These are phyloP conservation scores for Spongospora subterranea DNA, from an alignment of 208 protist genomes.

Conservation along the genomic window DNA sequence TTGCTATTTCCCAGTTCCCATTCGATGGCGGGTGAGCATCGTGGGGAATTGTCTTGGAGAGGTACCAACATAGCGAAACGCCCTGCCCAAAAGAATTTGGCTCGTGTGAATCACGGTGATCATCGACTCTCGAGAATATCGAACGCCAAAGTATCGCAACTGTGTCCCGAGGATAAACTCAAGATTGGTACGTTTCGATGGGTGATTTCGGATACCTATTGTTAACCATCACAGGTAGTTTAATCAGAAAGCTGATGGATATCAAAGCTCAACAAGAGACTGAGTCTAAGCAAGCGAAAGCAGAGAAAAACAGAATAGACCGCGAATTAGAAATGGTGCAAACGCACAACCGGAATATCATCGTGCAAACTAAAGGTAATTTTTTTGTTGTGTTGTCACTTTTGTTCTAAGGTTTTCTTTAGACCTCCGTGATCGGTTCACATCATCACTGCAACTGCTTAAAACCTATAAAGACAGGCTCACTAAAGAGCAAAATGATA, in stretches of 20 bases:
- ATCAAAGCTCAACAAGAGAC: neutral
- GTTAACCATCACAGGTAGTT: neutral
- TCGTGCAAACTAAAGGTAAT: neutral
- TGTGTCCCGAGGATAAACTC: constrained; percentile 13
- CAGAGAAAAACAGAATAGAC: neutral
- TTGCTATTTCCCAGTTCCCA: too few species aligned
- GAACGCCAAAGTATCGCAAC: neutral
- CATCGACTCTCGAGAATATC: neutral
- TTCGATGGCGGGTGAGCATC: neutral
- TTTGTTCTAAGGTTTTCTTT: neutral
- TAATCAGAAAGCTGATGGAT: neutral
- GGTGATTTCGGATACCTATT: neutral
- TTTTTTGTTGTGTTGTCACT: neutral
- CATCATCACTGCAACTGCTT: neutral
- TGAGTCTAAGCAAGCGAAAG: neutral
- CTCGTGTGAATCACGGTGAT: neutral
- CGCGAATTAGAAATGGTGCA: neutral
- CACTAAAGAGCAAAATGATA: neutral
- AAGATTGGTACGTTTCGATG: constrained; percentile 12
- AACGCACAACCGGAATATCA: neutral
- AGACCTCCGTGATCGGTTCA: neutral
- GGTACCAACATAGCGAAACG: neutral
- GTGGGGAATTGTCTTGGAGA: neutral
- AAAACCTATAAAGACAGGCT: constrained; percentile 40
- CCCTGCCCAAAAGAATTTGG: neutral